These are phyloP conservation scores for Yarrowia porcina DNA, from an alignment of 805 yeast genomes.

Conservation along the genomic window DNA sequence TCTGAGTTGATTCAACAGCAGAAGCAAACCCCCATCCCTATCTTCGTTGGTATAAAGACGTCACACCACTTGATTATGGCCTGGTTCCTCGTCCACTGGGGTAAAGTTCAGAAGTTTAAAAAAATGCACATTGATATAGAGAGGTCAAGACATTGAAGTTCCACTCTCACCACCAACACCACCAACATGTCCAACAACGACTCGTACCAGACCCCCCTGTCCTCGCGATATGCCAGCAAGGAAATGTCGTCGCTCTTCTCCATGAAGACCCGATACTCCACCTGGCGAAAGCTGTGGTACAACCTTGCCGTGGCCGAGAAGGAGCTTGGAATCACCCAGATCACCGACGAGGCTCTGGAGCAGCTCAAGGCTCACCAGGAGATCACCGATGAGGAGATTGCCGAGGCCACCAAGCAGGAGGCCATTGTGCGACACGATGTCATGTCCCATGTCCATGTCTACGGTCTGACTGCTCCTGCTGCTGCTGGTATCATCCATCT, in stretches of 20 bases:
- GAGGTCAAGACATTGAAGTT: not conserved
- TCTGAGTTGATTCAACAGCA: not conserved
- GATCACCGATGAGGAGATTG: conserved; percentile 91
- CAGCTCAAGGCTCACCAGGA: conserved; percentile 74
- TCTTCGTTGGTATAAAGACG: too few species aligned
- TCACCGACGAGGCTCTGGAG: conserved; percentile 86
- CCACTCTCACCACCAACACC: not conserved
- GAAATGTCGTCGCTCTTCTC: conserved; percentile 96
- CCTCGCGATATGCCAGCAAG: conserved; percentile 95
- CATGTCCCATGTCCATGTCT: conserved; percentile 98
- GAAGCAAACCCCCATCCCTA: too few species aligned
- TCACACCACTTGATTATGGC: not conserved
- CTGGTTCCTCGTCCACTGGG: not conserved
- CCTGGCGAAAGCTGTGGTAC: conserved; percentile 98
- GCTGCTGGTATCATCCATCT: conserved; percentile 98
- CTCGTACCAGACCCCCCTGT: conserved; percentile 85
- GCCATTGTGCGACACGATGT: conserved; percentile 98
- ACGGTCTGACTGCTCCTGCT: conserved; percentile 86
- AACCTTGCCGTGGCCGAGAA: conserved; percentile 94
- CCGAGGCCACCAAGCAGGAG: conserved; percentile 84
- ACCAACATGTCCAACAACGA: conserved; percentile 46
- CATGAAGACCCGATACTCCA: conserved; percentile 86
- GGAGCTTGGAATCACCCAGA: conserved; percentile 78
- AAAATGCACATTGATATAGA: conserved; percentile 13
- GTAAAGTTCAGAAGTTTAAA: conserved; percentile 14